Conservation (phyloP, 2,329 filamentous ascomycete genomes). For the Penicillium sp. region DNA sequence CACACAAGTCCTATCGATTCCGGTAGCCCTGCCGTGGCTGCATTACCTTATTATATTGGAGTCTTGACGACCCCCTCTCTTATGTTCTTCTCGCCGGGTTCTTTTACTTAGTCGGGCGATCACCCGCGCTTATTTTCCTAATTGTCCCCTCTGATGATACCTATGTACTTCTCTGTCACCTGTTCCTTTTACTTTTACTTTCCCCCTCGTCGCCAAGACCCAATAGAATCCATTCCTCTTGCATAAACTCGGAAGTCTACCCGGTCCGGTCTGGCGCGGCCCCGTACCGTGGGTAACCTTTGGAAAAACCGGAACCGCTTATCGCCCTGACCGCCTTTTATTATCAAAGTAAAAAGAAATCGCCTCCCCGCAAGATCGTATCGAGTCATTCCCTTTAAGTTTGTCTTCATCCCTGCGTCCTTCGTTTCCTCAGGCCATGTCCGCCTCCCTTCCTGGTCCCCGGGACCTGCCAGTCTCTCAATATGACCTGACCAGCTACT, state of each 20-base stretch:
- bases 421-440: slow-evolving; percentile 50
- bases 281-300: too few species aligned
- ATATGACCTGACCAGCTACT: slow-evolving; percentile 91
- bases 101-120: slow-evolving; percentile 24
- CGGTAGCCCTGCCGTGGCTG: slow-evolving; percentile 28
- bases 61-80: slow-evolving; percentile 20
- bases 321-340: slow-evolving; percentile 43
- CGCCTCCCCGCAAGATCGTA: slow-evolving; percentile 24
- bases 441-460: slow-evolving; percentile 64
- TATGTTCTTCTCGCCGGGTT: slow-evolving; percentile 20
- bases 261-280: slow-evolving; percentile 23
- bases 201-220: slow-evolving; percentile 5
- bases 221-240: slow-evolving; percentile 14
- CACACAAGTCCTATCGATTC: slow-evolving; percentile 47
- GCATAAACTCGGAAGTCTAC: slow-evolving; percentile 8
- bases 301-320: slow-evolving; percentile 28
- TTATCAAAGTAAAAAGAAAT: slow-evolving; percentile 28
- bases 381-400: slow-evolving; percentile 17
- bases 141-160: slow-evolving; percentile 18
- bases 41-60: neutral
- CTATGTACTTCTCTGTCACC: slow-evolving; percentile 6
- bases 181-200: slow-evolving; percentile 3
- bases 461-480: slow-evolving; percentile 89
- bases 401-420: slow-evolving; percentile 7
- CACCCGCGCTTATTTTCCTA: slow-evolving; percentile 17